Conservation (phyloP, 805 yeast genomes). For the Sungouiozyma intestinalis region DNA sequence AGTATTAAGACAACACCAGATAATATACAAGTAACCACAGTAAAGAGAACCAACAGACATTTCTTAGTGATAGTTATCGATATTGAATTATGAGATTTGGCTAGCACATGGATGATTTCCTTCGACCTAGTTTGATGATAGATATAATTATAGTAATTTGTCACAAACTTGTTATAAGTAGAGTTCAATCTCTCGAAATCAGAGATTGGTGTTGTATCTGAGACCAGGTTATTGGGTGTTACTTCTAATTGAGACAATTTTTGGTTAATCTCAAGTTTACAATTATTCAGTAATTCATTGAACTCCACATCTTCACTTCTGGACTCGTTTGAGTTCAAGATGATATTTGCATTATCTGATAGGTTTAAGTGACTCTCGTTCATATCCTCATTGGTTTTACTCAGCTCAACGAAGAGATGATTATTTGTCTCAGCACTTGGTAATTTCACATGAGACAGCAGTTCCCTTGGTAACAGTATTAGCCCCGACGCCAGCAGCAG, state of each 20-base stretch:
- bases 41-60: constrained; percentile 6
- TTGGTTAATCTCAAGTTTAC: constrained; percentile 21
- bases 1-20: constrained; percentile 15
- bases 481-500: constrained; percentile 22
- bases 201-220: constrained; percentile 6
- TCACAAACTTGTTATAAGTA: constrained; percentile 21
- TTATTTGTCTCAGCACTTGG: constrained; percentile 13
- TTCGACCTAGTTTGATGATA: constrained; percentile 21
- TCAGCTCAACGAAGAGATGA: constrained; percentile 20
- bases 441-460: constrained; percentile 8
- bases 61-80: not conserved
- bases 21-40: constrained; percentile 8
- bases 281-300: constrained; percentile 17
- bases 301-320: constrained; percentile 16
- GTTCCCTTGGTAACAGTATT: constrained; percentile 19
- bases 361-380: constrained; percentile 22
- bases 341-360: constrained; percentile 18
- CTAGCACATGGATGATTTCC: constrained; percentile 20
- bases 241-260: constrained; percentile 12
- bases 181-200: constrained; percentile 19
- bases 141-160: constrained; percentile 22
- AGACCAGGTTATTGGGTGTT: constrained; percentile 3
- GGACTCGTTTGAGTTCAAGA: constrained; percentile 13
- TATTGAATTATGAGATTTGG: constrained; percentile 14
- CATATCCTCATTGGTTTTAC: constrained; percentile 25